Conservation (phyloP, 352 stramenopile genomes). For the Globisporangium mamillatum region DNA sequence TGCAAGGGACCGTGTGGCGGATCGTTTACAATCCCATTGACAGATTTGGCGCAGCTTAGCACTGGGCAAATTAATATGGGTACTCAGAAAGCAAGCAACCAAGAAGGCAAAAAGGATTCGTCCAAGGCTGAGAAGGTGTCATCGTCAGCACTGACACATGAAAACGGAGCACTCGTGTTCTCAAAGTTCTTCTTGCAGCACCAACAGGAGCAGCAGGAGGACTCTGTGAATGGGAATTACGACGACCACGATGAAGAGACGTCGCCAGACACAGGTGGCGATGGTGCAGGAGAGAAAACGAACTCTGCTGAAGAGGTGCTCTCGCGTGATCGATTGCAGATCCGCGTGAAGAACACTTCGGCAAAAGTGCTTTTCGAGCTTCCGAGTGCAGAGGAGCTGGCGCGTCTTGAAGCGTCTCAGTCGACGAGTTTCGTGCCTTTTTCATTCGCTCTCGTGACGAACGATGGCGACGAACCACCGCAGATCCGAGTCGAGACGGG, state of each 20-base stretch:
- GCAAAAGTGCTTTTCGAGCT: slow-evolving; percentile 67
- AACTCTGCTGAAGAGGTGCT: slow-evolving; percentile 5
- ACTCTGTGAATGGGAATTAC: not conserved
- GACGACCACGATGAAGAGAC: slow-evolving; percentile 14
- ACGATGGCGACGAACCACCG: slow-evolving; percentile 32
- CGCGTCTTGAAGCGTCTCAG: slow-evolving; percentile 22
- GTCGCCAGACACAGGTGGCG: not conserved
- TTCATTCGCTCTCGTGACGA: slow-evolving; percentile 44
- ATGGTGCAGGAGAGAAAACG: not conserved
- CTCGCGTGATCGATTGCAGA: slow-evolving; percentile 42
- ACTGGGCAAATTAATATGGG: not conserved
- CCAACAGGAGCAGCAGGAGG: not conserved
- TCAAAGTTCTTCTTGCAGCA: slow-evolving; percentile 46
- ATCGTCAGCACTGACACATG: slow-evolving; percentile 39
- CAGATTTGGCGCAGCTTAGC: slow-evolving; percentile 35
- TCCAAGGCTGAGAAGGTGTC: slow-evolving; percentile 7
- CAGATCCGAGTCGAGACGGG: slow-evolving; percentile 56
- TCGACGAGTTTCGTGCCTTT: slow-evolving; percentile 47
- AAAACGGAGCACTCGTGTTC: slow-evolving; percentile 58
- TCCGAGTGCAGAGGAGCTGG: slow-evolving; percentile 31
- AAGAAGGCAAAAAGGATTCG: not conserved
- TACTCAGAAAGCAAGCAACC: not conserved
- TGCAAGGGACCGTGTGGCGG: slow-evolving; percentile 66
- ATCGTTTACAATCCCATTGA: slow-evolving; percentile 55
- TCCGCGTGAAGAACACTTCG: slow-evolving; percentile 61